Evolutionary conservation across 306 rosid genomes (phyloP).

Genomic region (Ammopiptanthus mongolicus): DNA sequence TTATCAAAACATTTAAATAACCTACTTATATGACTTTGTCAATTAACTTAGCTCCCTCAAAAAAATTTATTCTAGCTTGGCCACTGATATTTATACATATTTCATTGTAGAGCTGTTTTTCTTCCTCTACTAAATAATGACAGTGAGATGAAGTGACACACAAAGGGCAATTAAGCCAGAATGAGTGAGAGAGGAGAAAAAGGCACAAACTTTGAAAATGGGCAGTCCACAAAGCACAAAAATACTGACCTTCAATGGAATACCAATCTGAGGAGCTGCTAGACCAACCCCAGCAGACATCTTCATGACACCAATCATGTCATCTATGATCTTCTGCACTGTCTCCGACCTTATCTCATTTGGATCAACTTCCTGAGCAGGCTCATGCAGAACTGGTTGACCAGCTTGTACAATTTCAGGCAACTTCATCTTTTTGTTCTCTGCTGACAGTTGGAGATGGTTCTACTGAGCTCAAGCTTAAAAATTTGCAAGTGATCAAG

Average conservation of each 20-base stretch:
- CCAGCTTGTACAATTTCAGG: constrained; percentile 86
- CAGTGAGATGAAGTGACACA: background rate
- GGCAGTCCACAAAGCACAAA: background rate
- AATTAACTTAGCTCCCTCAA: background rate
- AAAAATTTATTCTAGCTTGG: background rate
- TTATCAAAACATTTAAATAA: background rate
- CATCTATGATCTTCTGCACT: constrained; percentile 79
- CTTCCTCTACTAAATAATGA: constrained; percentile 16
- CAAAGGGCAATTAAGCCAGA: background rate
- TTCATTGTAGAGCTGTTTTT: background rate
- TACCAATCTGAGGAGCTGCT: constrained; percentile 95
- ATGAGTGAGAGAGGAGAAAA: background rate
- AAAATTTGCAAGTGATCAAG: background rate
- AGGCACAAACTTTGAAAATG: background rate
- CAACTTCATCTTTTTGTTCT: constrained; percentile 50
- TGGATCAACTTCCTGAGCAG: constrained; percentile 60
- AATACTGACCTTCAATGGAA: constrained; percentile 61
- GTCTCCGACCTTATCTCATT: constrained; percentile 61
- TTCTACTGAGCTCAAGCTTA: constrained; percentile 24
- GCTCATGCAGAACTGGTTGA: constrained; percentile 88
- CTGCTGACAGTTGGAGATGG: constrained; percentile 23
- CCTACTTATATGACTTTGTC: background rate
- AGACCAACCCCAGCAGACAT: constrained; percentile 88
- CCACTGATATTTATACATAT: background rate
- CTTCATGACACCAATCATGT: constrained; percentile 78